These are phyloP conservation scores for Prosopis cineraria DNA, from an alignment of 306 rosid species.

Conservation along the genomic window DNA sequence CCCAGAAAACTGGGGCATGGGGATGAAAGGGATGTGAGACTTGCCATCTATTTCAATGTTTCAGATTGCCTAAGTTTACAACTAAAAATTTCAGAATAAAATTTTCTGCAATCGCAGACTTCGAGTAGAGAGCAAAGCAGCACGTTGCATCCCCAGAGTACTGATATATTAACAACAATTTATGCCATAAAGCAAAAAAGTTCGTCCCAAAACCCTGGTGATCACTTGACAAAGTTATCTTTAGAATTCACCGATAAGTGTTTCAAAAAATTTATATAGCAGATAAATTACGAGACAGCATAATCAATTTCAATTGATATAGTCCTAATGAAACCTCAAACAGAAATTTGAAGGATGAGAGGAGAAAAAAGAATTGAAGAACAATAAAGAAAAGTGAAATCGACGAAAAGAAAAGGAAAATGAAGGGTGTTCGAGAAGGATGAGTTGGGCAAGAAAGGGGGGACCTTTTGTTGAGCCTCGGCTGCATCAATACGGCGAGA, in stretches of 20 bases:
- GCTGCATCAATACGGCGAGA: slow-evolving; percentile 83
- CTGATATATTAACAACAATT: not conserved
- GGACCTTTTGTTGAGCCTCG: slow-evolving; percentile 85
- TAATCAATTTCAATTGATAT: not conserved
- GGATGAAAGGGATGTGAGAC: not conserved
- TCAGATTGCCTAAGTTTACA: not conserved
- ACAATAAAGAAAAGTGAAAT: not conserved
- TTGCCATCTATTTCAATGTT: not conserved
- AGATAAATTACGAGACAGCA: not conserved
- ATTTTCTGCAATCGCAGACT: not conserved
- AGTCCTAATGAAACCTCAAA: not conserved
- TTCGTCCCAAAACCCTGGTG: not conserved
- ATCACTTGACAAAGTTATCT: slow-evolving; percentile 13
- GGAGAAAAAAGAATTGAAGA: not conserved
- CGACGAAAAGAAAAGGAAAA: not conserved
- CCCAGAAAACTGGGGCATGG: not conserved
- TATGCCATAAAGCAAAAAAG: not conserved
- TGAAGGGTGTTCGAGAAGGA: not conserved
- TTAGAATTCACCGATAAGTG: not conserved
- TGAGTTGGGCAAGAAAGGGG: not conserved
- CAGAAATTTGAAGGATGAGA: not conserved
- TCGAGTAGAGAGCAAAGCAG: not conserved
- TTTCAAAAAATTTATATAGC: not conserved
- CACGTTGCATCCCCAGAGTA: not conserved
- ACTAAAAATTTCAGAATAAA: not conserved